Conservation (phyloP, 2,329 filamentous ascomycete genomes). For the Chaetomium globosum region DNA sequence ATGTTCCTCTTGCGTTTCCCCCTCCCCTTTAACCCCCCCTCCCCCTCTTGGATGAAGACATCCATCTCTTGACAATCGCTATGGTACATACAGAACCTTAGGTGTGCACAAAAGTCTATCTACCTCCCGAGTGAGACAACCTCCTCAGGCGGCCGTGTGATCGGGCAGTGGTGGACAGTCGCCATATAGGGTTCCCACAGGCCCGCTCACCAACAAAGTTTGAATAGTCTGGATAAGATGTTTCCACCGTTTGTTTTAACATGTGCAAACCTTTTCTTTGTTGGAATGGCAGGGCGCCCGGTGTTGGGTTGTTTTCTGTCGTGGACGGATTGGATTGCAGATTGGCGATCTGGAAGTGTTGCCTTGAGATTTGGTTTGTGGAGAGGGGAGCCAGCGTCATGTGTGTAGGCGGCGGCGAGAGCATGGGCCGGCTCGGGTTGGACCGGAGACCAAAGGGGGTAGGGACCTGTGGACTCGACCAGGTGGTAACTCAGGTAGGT, state of each 20-base stretch:
- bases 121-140: neutral
- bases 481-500: neutral
- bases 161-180: neutral
- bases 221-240: neutral
- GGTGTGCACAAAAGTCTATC: neutral
- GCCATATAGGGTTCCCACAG: neutral
- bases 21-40: neutral
- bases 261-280: neutral
- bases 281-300: neutral
- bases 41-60: neutral
- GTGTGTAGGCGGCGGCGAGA: neutral
- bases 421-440: constrained; percentile 18
- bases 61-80: neutral
- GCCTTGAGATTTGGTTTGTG: constrained; percentile 9
- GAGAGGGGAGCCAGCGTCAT: neutral
- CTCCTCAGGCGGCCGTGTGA: neutral
- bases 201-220: neutral
- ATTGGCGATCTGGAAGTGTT: constrained; percentile 8
- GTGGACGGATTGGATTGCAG: neutral
- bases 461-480: neutral
- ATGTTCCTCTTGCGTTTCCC: neutral
- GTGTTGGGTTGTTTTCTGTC: neutral
- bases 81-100: neutral
- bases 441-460: constrained; percentile 5
- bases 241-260: neutral